Conservation (phyloP, 2,329 filamentous ascomycete genomes). For the Alternaria sp. region DNA sequence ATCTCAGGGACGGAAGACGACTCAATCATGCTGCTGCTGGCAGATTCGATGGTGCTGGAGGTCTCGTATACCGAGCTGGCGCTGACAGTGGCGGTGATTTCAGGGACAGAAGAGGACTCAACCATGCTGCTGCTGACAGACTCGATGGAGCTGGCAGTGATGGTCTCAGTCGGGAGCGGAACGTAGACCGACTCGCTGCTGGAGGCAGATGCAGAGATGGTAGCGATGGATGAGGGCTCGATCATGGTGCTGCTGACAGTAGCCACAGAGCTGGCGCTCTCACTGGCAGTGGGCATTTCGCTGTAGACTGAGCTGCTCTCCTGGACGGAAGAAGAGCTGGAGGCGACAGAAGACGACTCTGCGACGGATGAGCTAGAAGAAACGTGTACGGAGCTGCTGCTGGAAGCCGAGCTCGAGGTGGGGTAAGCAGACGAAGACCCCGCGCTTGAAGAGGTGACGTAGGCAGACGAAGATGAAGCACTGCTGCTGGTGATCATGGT, state of each 20-base stretch:
- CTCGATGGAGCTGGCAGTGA: neutral
- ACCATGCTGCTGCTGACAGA: neutral
- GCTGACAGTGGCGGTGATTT: neutral
- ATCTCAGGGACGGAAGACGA: neutral
- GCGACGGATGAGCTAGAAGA: conserved; percentile 1
- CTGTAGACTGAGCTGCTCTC: conserved; percentile 9
- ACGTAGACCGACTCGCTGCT: neutral
- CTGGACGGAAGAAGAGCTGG: neutral
- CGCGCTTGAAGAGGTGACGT: neutral
- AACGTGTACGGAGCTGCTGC: neutral
- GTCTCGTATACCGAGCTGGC: neutral
- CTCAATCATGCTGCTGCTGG: neutral
- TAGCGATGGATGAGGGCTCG: conserved; percentile 1
- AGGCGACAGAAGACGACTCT: neutral
- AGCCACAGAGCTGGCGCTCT: neutral
- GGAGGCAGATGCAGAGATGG: neutral
- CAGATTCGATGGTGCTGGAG: neutral
- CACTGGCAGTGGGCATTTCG: neutral
- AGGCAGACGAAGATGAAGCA: conserved; percentile 3
- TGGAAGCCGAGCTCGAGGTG: neutral
- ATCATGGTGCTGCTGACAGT: conserved; percentile 2
- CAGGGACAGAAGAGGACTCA: neutral
- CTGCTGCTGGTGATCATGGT: conserved; percentile 1
- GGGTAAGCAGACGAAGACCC: conserved; percentile 6
- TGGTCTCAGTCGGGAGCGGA: neutral